A percentile compares a stretch with the other conserved stretches of the same genome.
These are phyloP conservation scores for Penicillium sp. DNA, from an alignment of 2,329 filamentous ascomycete genomes.

Conservation along the genomic window DNA sequence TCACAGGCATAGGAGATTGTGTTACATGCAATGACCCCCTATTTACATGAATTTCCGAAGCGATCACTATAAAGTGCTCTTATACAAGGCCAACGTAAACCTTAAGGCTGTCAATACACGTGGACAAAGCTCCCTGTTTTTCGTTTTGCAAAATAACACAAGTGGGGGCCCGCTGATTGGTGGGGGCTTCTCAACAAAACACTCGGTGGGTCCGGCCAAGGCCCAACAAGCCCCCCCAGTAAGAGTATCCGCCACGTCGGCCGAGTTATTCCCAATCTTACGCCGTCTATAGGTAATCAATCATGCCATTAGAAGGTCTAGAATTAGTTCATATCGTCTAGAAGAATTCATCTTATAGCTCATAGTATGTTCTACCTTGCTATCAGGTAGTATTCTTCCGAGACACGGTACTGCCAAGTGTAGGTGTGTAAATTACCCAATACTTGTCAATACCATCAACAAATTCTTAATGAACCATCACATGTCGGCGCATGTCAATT, in stretches of 20 bases:
- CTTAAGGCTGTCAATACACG: not conserved
- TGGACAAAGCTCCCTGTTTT: not conserved
- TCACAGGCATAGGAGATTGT: not conserved
- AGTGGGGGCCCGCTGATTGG: conserved; percentile 9
- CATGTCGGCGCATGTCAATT: conserved; percentile 14
- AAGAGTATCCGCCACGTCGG: not conserved
- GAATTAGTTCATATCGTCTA: not conserved
- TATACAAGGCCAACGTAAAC: not conserved
- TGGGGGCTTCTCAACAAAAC: conserved; percentile 24
- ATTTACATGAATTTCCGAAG: too few relatives aligned
- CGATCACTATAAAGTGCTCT: not conserved
- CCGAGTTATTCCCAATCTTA: not conserved
- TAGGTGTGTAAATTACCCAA: not conserved
- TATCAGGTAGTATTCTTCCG: too few relatives aligned
- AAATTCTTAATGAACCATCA: conserved; percentile 1
- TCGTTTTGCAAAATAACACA: conserved; percentile 11
- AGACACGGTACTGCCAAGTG: too few relatives aligned
- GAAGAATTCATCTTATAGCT: too few relatives aligned
- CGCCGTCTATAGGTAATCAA: not conserved
- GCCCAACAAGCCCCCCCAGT: conserved; percentile 22
- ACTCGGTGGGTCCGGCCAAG: conserved; percentile 13
- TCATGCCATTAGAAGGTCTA: not conserved
- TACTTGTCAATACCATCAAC: not conserved
- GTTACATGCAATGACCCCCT: not conserved
- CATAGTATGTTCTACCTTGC: too few relatives aligned